Conservation (phyloP, 345 rosid species). For the Anastatica hierochuntica region DNA sequence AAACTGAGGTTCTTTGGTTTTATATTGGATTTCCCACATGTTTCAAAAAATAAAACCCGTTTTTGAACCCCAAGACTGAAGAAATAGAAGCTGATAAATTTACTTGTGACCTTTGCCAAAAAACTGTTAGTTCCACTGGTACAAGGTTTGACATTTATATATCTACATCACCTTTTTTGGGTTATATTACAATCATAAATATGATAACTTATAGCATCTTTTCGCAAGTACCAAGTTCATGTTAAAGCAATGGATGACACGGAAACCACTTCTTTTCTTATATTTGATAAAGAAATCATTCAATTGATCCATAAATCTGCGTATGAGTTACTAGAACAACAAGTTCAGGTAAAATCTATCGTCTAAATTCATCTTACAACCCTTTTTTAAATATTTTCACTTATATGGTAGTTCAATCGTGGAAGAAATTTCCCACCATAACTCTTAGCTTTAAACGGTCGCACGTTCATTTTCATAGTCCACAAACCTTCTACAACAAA, state of each 20-base stretch:
- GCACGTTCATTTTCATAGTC: too few relatives aligned
- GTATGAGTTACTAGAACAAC: conserved; percentile 2
- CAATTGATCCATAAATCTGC: background rate
- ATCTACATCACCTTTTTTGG: too few relatives aligned
- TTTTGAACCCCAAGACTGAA: background rate
- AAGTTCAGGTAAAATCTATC: background rate
- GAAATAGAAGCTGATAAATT: background rate
- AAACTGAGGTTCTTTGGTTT: too few relatives aligned
- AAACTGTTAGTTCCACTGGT: too few relatives aligned
- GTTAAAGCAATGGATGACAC: background rate
- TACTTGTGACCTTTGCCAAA: background rate
- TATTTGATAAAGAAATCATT: background rate
- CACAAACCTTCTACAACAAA: too few relatives aligned
- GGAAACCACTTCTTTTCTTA: background rate
- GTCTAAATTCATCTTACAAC: too few relatives aligned
- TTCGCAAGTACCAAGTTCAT: background rate
- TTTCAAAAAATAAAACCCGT: background rate
- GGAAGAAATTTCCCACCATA: too few relatives aligned
- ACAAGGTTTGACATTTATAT: too few relatives aligned
- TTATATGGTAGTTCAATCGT: background rate
- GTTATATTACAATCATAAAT: background rate
- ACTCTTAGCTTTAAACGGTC: too few relatives aligned
- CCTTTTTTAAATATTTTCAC: too few relatives aligned
- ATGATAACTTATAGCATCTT: background rate
- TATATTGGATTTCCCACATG: background rate